Conservation (phyloP, 768 basidiomycete species). For the Mycena leptocephala region DNA sequence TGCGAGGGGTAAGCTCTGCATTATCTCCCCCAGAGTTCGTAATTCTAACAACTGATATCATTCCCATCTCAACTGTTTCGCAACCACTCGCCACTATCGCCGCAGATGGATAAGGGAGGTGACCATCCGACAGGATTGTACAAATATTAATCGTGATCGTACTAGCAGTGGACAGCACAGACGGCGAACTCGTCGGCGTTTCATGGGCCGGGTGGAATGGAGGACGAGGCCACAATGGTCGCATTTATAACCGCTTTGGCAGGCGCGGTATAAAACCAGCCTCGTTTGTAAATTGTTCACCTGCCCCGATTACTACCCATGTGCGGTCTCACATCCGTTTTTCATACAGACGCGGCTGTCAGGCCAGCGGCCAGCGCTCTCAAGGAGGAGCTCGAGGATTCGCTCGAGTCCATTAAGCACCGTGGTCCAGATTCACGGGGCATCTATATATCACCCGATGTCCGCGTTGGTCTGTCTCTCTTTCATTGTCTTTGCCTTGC, state of each 20-base stretch:
- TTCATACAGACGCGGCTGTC: neutral
- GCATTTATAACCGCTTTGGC: neutral
- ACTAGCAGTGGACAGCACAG: neutral
- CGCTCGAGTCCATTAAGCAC: slow-evolving; percentile 25
- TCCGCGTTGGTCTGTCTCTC: slow-evolving; percentile 22
- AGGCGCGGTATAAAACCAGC: neutral
- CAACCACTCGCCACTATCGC: too few relatives aligned
- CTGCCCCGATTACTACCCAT: neutral
- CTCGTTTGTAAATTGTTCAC: neutral
- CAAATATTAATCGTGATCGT: neutral
- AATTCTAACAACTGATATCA: too few relatives aligned
- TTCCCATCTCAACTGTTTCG: too few relatives aligned
- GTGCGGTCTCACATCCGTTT: slow-evolving; percentile 15
- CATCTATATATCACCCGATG: slow-evolving; percentile 29
- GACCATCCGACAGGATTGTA: neutral
- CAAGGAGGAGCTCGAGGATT: neutral
- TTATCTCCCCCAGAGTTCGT: too few relatives aligned
- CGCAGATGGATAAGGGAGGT: neutral
- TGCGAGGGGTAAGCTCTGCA: too few relatives aligned
- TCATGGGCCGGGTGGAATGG: neutral
- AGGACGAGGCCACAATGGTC: neutral
- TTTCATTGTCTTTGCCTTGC: neutral
- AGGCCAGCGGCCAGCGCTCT: neutral
- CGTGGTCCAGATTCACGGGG: slow-evolving; percentile 35
- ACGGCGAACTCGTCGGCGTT: neutral